Evolutionary conservation across 257 asterid species (phyloP).

Genomic region (Galeopsis tetrahit): DNA sequence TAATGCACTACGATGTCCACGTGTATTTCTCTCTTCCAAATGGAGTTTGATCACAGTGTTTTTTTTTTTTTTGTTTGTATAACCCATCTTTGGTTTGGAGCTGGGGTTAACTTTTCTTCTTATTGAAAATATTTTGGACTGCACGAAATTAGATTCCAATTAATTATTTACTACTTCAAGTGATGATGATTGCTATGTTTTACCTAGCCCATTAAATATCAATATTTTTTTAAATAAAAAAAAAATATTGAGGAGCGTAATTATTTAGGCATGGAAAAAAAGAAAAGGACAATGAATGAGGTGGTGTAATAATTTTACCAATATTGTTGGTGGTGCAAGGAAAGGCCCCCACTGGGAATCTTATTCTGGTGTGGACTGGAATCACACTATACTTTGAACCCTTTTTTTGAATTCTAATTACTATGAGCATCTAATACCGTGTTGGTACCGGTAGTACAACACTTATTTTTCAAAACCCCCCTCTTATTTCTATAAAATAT

Average conservation of each 20-base stretch:
- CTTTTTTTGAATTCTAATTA: too few species aligned
- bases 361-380: neutral
- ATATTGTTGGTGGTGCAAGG: neutral
- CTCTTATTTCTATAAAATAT: too few species aligned
- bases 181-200: neutral
- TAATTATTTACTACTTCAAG: neutral
- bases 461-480: too few species aligned
- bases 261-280: neutral
- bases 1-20: neutral
- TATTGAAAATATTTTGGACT: neutral
- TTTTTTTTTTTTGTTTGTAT: neutral
- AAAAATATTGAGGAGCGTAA: neutral
- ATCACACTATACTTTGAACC: too few species aligned
- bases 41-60: neutral
- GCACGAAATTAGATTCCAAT: neutral
- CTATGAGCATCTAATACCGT: too few species aligned
- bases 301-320: conserved; percentile 22
- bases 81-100: conserved; percentile 23
- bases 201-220: neutral
- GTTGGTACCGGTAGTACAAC: too few species aligned
- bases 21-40: conserved; percentile 31
- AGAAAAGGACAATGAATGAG: neutral
- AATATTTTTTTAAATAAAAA: neutral
- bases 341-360: neutral
- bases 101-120: neutral